Percentiles rank a stretch among this genome's conserved stretches.
Conservation (phyloP, 257 asterid genomes). For the Schizonepeta tenuifolia region DNA sequence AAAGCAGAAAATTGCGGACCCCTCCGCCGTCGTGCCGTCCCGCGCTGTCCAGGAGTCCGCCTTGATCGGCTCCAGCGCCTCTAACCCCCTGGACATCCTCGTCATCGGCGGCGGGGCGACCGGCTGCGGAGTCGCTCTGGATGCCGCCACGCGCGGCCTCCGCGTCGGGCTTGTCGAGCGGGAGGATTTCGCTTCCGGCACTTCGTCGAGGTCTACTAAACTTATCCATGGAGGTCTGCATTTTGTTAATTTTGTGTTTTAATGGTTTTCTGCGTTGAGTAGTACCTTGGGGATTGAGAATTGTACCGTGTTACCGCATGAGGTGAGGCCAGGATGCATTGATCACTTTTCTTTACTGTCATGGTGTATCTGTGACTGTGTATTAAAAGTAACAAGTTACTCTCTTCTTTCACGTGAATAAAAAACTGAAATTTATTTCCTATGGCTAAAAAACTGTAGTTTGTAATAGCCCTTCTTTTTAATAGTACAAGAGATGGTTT, state of each 20-base stretch:
- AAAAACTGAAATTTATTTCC: slow-evolving; percentile 11
- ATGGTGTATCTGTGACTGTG: slow-evolving; percentile 38
- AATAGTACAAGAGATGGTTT: slow-evolving; percentile 10
- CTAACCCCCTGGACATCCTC: slow-evolving; percentile 86
- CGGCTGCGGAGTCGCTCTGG: slow-evolving; percentile 94
- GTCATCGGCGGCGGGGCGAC: slow-evolving; percentile 98
- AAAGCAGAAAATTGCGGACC: slow-evolving; percentile 63
- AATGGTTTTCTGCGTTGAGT: slow-evolving; percentile 27
- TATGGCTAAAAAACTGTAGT: neutral
- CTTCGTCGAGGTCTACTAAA: slow-evolving; percentile 95
- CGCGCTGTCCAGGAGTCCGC: slow-evolving; percentile 80
- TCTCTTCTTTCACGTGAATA: slow-evolving; percentile 42
- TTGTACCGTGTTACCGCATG: slow-evolving; percentile 32
- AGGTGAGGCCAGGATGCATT: slow-evolving; percentile 33
- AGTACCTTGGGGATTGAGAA: slow-evolving; percentile 37
- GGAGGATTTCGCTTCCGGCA: slow-evolving; percentile 93
- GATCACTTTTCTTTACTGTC: slow-evolving; percentile 24
- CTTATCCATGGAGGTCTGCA: slow-evolving; percentile 93
- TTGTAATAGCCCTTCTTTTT: slow-evolving; percentile 15
- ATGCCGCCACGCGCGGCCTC: slow-evolving; percentile 95
- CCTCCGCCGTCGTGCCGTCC: slow-evolving; percentile 60
- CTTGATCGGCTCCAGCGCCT: slow-evolving; percentile 57
- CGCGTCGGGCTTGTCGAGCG: slow-evolving; percentile 98
- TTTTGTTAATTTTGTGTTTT: slow-evolving; percentile 27
- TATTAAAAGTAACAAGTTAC: slow-evolving; percentile 27